Percentiles rank a stretch among this genome's conserved stretches.
These are phyloP conservation scores for Salix caprea DNA, from an alignment of 345 rosid genomes.

Conservation along the genomic window DNA sequence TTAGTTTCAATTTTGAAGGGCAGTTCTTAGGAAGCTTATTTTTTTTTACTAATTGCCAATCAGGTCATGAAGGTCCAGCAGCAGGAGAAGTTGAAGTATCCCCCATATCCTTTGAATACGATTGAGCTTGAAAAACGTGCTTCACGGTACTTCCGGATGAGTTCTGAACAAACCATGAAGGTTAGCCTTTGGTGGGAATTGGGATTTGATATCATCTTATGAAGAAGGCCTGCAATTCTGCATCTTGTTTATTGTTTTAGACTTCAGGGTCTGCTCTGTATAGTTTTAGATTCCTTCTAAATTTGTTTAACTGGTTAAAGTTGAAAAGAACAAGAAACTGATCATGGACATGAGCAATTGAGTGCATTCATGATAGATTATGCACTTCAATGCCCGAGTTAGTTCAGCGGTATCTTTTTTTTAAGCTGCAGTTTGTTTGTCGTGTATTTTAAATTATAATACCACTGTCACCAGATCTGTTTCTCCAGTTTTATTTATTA, in stretches of 20 bases:
- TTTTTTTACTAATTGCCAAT: constrained; percentile 14
- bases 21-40: constrained; percentile 5
- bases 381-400: constrained; percentile 1
- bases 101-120: constrained; percentile 93
- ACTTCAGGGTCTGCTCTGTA: not conserved
- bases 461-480: not conserved
- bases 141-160: constrained; percentile 86
- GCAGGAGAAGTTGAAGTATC: constrained; percentile 71
- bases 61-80: constrained; percentile 82
- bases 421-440: not conserved
- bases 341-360: not conserved
- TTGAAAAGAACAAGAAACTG: not conserved
- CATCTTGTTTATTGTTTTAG: not conserved
- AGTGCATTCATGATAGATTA: not conserved
- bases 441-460: not conserved
- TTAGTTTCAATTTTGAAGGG: constrained; percentile 9
- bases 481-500: not conserved
- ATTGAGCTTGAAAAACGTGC: constrained; percentile 97
- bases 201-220: not conserved
- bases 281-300: not conserved
- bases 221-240: not conserved
- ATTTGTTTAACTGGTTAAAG: not conserved
- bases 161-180: constrained; percentile 97
- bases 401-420: not conserved
- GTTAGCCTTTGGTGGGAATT: constrained; percentile 27